These are phyloP conservation scores for Periglandula ipomoeae DNA, from an alignment of 2,329 filamentous ascomycete genomes.

Conservation along the genomic window DNA sequence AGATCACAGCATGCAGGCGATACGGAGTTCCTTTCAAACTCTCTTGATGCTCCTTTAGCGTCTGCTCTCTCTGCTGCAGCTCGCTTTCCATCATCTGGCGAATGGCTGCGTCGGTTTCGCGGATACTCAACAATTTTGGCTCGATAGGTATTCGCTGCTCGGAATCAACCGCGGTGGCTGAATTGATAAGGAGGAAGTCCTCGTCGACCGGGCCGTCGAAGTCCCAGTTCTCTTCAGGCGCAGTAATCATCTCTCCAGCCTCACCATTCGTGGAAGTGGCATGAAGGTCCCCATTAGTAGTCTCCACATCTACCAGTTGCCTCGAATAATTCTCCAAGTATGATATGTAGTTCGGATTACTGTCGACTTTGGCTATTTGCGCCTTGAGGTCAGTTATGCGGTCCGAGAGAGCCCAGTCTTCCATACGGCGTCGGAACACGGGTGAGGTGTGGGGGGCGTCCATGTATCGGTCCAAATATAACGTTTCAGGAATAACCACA, in stretches of 20 bases:
- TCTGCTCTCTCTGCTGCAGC: slow-evolving; percentile 19
- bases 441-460: slow-evolving; percentile 52
- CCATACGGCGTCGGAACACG: slow-evolving; percentile 54
- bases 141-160: slow-evolving; percentile 1
- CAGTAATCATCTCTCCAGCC: neutral
- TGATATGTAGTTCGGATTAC: slow-evolving; percentile 16
- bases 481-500: slow-evolving; percentile 66
- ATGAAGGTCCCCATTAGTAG: neutral
- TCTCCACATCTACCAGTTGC: slow-evolving; percentile 12
- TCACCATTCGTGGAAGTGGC: slow-evolving; percentile 1
- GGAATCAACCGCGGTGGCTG: slow-evolving; percentile 4
- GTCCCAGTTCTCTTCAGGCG: slow-evolving; percentile 23
- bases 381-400: slow-evolving; percentile 48
- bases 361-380: slow-evolving; percentile 18
- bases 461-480: slow-evolving; percentile 87
- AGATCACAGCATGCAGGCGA: slow-evolving; percentile 82
- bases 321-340: slow-evolving; percentile 20
- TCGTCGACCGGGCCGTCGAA: slow-evolving; percentile 30
- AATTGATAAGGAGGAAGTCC: slow-evolving; percentile 22
- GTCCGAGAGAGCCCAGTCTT: slow-evolving; percentile 67
- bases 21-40: slow-evolving; percentile 61
- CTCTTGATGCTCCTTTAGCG: slow-evolving; percentile 23
- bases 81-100: slow-evolving; percentile 39
- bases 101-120: slow-evolving; percentile 18
- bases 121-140: slow-evolving; percentile 13